Conservation (phyloP, 352 stramenopile genomes). For the Globisporangium mamillatum region DNA sequence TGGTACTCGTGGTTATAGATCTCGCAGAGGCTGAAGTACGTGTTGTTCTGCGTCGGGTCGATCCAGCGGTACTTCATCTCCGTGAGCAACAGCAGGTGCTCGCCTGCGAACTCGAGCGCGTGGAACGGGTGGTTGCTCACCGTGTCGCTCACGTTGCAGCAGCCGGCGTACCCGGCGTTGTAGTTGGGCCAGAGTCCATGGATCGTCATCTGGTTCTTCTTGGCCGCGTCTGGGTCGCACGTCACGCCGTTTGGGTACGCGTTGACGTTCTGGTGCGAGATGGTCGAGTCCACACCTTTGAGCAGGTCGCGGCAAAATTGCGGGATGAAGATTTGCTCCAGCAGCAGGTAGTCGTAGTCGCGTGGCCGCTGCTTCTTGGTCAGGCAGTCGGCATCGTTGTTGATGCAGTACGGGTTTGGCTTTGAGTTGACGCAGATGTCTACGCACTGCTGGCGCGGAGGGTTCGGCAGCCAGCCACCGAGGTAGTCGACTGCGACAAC, state of each 20-base stretch:
- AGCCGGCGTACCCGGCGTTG: slow-evolving; percentile 60
- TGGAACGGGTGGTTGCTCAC: slow-evolving; percentile 58
- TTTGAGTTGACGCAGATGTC: slow-evolving; percentile 73
- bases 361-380: slow-evolving; percentile 60
- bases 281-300: slow-evolving; percentile 61
- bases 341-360: slow-evolving; percentile 74
- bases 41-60: slow-evolving; percentile 47
- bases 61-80: slow-evolving; percentile 64
- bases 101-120: slow-evolving; percentile 36
- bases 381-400: slow-evolving; percentile 42
- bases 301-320: slow-evolving; percentile 81
- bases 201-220: slow-evolving; percentile 64
- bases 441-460: slow-evolving; percentile 50
- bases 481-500: slow-evolving; percentile 45
- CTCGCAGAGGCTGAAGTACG: slow-evolving; percentile 67
- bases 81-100: slow-evolving; percentile 47
- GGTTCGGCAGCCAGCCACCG: slow-evolving; percentile 46
- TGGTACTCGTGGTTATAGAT: slow-evolving; percentile 86
- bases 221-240: slow-evolving; percentile 38
- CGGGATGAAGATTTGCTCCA: slow-evolving; percentile 78
- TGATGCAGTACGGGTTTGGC: slow-evolving; percentile 47
- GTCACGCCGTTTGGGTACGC: slow-evolving; percentile 46
- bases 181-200: slow-evolving; percentile 79
- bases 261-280: slow-evolving; percentile 77
- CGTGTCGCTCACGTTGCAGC: slow-evolving; percentile 58